Percentiles rank a stretch among this genome's conserved stretches.
Conservation (phyloP, 371 early-diverging fungal species). For the Cokeromyces recurvatus region DNA sequence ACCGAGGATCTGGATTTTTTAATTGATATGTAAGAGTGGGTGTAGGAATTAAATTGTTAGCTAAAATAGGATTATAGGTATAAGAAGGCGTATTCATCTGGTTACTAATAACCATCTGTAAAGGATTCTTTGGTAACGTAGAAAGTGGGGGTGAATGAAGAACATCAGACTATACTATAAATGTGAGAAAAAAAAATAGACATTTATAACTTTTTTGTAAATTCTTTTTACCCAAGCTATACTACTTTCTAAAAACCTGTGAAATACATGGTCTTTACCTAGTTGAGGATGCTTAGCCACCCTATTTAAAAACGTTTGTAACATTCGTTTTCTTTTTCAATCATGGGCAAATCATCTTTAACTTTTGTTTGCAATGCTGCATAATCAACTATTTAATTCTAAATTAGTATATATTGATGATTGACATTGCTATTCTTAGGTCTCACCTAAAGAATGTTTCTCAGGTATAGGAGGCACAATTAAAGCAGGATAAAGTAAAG, state of each 20-base stretch:
- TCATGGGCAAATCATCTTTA: conserved; percentile 84
- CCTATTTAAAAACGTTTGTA: conserved; percentile 90
- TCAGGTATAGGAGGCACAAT: conserved; percentile 96
- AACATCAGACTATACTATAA: conserved; percentile 60
- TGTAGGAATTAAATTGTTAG: conserved; percentile 46
- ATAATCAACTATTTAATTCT: conserved; percentile 72
- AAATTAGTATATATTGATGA: conserved; percentile 4
- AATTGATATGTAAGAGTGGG: conserved; percentile 57
- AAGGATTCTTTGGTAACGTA: conserved; percentile 54
- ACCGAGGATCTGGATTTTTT: conserved; percentile 67
- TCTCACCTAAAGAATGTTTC: conserved; percentile 82
- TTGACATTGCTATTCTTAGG: neutral
- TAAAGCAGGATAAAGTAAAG: conserved; percentile 75
- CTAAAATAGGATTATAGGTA: conserved; percentile 15
- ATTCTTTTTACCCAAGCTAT: conserved; percentile 52
- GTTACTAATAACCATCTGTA: conserved; percentile 41
- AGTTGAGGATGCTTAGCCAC: conserved; percentile 84
- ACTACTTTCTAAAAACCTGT: conserved; percentile 77
- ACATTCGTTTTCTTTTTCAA: conserved; percentile 91
- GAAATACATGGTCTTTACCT: conserved; percentile 83
- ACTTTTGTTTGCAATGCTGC: conserved; percentile 80
- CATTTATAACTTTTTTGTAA: neutral
- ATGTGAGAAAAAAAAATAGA: neutral
- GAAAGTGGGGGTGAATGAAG: conserved; percentile 50
- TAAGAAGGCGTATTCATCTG: conserved; percentile 20